Base-by-base conservation (phyloP, 228 moss, liverwort and hornwort species). In the Sphagnum magellanicum region DNA sequence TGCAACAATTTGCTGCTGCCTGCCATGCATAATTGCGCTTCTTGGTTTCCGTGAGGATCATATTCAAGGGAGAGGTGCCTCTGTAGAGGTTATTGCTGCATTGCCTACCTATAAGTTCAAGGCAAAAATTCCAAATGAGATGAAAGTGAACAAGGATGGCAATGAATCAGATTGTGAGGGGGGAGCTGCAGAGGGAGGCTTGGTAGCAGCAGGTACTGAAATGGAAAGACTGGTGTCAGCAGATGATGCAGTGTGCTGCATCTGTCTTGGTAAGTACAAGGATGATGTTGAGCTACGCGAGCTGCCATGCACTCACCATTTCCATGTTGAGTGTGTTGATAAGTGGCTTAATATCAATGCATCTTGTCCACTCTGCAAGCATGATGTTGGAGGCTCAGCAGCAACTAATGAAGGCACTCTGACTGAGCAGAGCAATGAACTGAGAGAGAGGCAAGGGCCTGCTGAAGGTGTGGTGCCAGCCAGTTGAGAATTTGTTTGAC, bases 261-360 rank as follows among this genome's bases (percentile, higher is more conserved):
- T 87, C 73, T 87, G 87, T 61, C 84, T 87, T 52, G 87, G 84
- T 14, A 79, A 84, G 66, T 87, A 87, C 55, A 64, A 58, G 68
- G 81, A 87, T 13, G 84, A 73, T 16, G 79, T 74, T 74, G 74
- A 84, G 79, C 64, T 87, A 61, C 70, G 87, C 68, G 87, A 87
- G 52, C 77, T 87, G 51, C 84, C 84, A 32, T 87, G 87, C 50
- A 74, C 76, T 12, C 87, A 87, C 71, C 87, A 84, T 70, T 84
- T 87, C 53, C 87, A 87, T 17, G 87, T 87, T 48, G 87, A 84
- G 47, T 87, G 87, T 53, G 87, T 87, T 70, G 84, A 87, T 4
- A 87, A 84, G 68, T 87, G 87, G 87, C 81, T 87, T 61, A 63
- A 66, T 60, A 87, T 87, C 61, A 87, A 87, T 59, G 84, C 87